Base-by-base conservation (phyloP, 1,139 yeast species). In the Zygoascus sp. region DNA sequence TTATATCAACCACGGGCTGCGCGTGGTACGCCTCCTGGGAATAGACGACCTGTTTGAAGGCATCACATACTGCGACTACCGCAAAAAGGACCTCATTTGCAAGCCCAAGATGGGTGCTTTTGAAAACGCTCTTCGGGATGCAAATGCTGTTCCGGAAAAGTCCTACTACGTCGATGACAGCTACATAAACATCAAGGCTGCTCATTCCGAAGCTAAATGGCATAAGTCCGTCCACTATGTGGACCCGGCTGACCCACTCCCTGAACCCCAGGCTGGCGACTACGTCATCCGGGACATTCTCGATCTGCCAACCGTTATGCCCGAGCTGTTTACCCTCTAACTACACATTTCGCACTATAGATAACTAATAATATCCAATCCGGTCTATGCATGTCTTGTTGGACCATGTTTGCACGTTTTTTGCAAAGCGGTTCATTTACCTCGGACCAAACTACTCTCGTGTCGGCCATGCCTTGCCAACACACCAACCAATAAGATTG, bases 1-100 rank as follows among this genome's bases (percentile, higher is more conserved):
- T 1, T 92, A 90, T 69, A 81, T 83, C 63, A 87, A 79, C 59
- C 97, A 92, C 64, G 97, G 94, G 0, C 61, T 80, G 47, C 73
- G 73, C 6, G 95, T 86, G 15, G 74, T 89, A 17, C 74, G 81
- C 36, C 72, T 90, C 47, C 72, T 92, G 44, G 97, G 96, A 1
- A 65, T 92, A 28, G 96, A 92, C 19, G 97, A 90, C 62, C 64
- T 88, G 49, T 90, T 92, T 61, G 97, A 90, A 56, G 98, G 98
- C 1, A 75, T 92, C 57, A 88, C 97, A 0, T 92, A 72, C 67
- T 92, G 98, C 68, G 95, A 92, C 67, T 92, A 92, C 62, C 64
- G 77, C 7, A 65, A 71, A 53, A 66, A 68, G 19, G 89, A 90
- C 5, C 73, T 92, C 49, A 66, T 83, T 27, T 90, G 97, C 68